Base-by-base conservation (phyloP, 2,329 filamentous ascomycete species). In the Penicillium sp. region DNA sequence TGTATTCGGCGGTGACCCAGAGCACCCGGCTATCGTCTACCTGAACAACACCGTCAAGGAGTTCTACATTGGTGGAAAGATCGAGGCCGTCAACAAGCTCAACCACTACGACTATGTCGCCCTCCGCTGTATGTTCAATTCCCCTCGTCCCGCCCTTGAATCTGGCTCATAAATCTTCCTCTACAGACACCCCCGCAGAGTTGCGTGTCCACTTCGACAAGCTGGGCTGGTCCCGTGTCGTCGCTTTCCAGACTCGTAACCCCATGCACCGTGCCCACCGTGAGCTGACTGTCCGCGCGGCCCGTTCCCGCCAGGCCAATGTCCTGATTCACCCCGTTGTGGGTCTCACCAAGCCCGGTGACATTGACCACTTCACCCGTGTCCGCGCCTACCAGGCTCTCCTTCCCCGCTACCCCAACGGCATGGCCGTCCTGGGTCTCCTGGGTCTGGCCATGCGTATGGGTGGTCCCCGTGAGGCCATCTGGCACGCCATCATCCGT, bases 401-500 rank as follows among this genome's bases (percentile, higher is more conserved):
- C 52, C 85, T 99, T 63, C 91, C 93, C 65, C 86, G 94, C 72
- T 99, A 99, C 80, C 94, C 94, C 76, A 99, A 97, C 77, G 94
- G 94, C 70, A 99, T 99, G 94, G 94, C 94, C 56, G 91, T 95
- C 38, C 86, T 99, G 62, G 93, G 91, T 77, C 90, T 99, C 40
- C 84, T 99, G 52, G 92, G 92, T 56, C 84, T 99, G 62, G 94
- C 94, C 68, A 99, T 99, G 94, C 89, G 94, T 73, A 99, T 99
- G 94, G 94, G 91, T 72, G 94, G 94, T 68, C 94, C 94, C 61
- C 90, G 94, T 65, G 94, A 99, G 82, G 94, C 94, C 65, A 91
- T 99, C 79, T 99, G 94, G 94, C 94, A 99, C 82, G 94, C 94
- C 71, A 96, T 99, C 70, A 99, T 99, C 82, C 91, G 94, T 74